Evolutionary conservation across 177 flowering plant species (phyloP), one percentile per base, ranked within the genome.

Genomic region (Telopea speciosissima): DNA sequence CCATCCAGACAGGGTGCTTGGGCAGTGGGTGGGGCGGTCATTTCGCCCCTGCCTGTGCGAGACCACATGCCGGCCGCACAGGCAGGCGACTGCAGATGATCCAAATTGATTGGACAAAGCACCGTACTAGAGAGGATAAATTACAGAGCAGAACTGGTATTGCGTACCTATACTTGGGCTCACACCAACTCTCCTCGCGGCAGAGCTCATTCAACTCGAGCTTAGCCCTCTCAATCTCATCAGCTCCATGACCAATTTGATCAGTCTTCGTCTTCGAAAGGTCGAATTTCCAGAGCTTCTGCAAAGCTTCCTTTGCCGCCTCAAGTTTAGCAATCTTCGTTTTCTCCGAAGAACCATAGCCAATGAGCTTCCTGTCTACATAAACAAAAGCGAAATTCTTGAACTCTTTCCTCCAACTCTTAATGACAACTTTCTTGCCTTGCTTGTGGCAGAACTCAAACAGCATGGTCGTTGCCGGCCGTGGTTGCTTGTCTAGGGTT

Each of bases 381-480:
- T 54, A 84, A 1, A 90, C 84, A 74, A 72, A 81, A 6, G 85
- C 85, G 65, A n/a, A n/a, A n/a, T n/a, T n/a, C n/a, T n/a, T n/a
- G n/a, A n/a, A n/a, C n/a, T n/a, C n/a, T n/a, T n/a, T n/a, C n/a
- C n/a, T n/a, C 33, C 79, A 3, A 52, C 28, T 9, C 78, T 86
- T 19, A 76, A 89, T 77, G 21, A 86, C 84, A 21, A 90, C 83
- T 5, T 80, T 78, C 72, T 85, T 85, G 23, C 94, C 93, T 7
- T 84, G 75, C 75, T 89, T 94, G 64, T 90, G 96, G 74, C 97
- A 90, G 5, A 81, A 26, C 80, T 89, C 85, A 71, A 73, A 86
- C 0, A 94, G 74, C 79, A 73, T 54, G 0, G 89, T 89, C 58
- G 90, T 88, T n/a, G n/a, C n/a, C 0, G 97, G 98, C 31, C 85